Evolutionary conservation across 768 basidiomycete species (phyloP), one percentile per base, ranked within the genome.

Genomic region (Xerocomellus dryophilus): DNA sequence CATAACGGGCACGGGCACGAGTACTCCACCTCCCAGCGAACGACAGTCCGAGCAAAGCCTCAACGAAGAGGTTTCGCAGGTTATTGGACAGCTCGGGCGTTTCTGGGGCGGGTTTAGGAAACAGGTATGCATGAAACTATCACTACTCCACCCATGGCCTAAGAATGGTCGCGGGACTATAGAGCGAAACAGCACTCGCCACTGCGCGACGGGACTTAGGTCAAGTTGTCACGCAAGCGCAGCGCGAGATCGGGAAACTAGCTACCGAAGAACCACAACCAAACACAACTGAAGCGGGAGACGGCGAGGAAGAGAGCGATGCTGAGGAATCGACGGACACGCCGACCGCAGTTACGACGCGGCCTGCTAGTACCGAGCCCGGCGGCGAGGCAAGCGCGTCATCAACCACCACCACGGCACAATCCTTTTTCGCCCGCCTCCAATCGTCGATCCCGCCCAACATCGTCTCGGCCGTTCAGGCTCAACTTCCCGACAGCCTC

Each of bases 61-160:
- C 41, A 86, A 95, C 64, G 88, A 95, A 64, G 93, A 97, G 69
- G 90, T 97, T 14, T 80, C 80, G 2, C 87, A 96, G 63, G 93
- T 93, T 21, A 83, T 95, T 39, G 90, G 90, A n/a, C 87, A 91
- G 63, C 75, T 96, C 12, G 84, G 86, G 27, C 78, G 86, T 47
- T 86, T 93, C 66, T 97, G 94, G 94, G 92, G 92, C 42, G 89
- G 91, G 29, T 88, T 95, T 65, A 83, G 85, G 76, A 90, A 88
- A 69, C 93, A 94, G 84, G 93, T 84, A 61, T 59, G 83, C 64
- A 45, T 5, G n/a, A 41, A 45, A 27, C 15, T 11, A 12, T 18
- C 25, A 20, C 45, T 29, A 9, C 36, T 43, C 15, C 15, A 18
- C 25, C 41, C n/a, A 18, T 42, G 18, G 9, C 6, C 47, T 48